A percentile compares a stretch with the other conserved stretches of the same genome.
Evolutionary conservation across 768 basidiomycete species (phyloP).

Genomic region (Tremella fuciformis): DNA sequence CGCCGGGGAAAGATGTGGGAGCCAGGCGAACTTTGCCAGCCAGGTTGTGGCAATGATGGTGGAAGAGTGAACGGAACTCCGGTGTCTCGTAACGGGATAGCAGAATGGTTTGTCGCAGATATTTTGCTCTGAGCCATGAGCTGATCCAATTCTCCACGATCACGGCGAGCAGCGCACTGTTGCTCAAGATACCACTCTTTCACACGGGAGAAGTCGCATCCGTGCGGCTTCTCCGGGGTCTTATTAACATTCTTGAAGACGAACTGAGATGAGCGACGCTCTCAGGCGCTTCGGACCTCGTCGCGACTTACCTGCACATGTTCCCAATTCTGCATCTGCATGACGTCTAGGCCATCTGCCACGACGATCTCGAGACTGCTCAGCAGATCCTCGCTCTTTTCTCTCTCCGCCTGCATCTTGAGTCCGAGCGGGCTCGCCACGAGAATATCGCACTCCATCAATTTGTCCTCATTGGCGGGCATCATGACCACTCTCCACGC

Average conservation of each 20-base stretch:
- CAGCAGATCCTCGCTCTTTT: constrained; percentile 87
- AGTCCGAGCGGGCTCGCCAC: constrained; percentile 90
- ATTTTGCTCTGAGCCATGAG: constrained; percentile 61
- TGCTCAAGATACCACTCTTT: constrained; percentile 98
- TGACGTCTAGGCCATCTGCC: constrained; percentile 87
- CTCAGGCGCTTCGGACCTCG: neutral
- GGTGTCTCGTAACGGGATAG: constrained; percentile 85
- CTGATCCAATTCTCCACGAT: neutral
- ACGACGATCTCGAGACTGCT: constrained; percentile 87
- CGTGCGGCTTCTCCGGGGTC: constrained; percentile 86
- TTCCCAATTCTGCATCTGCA: constrained; percentile 99
- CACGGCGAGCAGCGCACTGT: constrained; percentile 60
- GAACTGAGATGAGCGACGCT: constrained; percentile 58
- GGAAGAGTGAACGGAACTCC: constrained; percentile 77
- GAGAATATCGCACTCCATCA: constrained; percentile 86
- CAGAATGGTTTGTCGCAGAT: constrained; percentile 84
- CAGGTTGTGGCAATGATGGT: constrained; percentile 71
- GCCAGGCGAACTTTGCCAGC: constrained; percentile 76
- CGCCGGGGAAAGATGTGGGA: constrained; percentile 62
- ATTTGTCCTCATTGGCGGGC: constrained; percentile 57
- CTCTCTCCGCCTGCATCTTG: constrained; percentile 86
- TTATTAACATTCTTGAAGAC: constrained; percentile 80
- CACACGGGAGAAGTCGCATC: constrained; percentile 92
- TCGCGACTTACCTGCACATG: constrained; percentile 72
- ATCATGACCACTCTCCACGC: constrained; percentile 59